Evolutionary conservation across 305 asterid species (phyloP).

Genomic region (Fraxinus angustifolia): DNA sequence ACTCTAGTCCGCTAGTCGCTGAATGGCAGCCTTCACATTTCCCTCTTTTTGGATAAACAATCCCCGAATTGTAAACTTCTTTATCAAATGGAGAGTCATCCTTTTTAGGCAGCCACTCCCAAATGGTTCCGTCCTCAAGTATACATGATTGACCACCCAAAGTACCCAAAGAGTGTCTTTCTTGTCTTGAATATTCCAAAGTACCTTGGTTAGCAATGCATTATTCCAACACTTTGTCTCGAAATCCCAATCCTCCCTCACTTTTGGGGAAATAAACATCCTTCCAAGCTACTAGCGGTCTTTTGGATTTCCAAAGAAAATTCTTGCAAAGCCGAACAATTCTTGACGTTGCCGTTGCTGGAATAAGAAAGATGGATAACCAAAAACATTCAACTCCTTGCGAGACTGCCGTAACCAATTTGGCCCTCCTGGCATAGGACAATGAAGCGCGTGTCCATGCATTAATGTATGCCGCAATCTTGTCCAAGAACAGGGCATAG

Average conservation of each 20-base stretch:
- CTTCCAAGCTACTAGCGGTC: background rate
- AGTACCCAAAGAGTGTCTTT: background rate
- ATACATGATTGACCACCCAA: background rate
- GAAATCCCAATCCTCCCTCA: background rate
- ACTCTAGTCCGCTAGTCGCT: background rate
- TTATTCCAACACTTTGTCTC: background rate
- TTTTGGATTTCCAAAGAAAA: background rate
- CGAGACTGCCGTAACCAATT: background rate
- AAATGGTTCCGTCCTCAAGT: background rate
- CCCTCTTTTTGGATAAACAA: too few species aligned
- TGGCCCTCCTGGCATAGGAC: background rate
- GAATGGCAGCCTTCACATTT: too few species aligned
- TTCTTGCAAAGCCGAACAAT: background rate
- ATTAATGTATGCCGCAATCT: background rate
- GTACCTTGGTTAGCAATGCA: background rate
- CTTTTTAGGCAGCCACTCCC: background rate
- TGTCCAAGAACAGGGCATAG: background rate
- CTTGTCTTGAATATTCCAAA: background rate
- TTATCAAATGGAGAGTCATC: background rate
- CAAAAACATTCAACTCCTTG: background rate
- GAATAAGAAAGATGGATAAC: too few species aligned
- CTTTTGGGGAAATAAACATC: background rate
- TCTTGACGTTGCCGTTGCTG: background rate
- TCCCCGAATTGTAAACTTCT: too few species aligned
- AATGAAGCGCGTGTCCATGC: background rate